Evolutionary conservation across 768 basidiomycete genomes (phyloP).

Genomic region (Mycena kentingensis): DNA sequence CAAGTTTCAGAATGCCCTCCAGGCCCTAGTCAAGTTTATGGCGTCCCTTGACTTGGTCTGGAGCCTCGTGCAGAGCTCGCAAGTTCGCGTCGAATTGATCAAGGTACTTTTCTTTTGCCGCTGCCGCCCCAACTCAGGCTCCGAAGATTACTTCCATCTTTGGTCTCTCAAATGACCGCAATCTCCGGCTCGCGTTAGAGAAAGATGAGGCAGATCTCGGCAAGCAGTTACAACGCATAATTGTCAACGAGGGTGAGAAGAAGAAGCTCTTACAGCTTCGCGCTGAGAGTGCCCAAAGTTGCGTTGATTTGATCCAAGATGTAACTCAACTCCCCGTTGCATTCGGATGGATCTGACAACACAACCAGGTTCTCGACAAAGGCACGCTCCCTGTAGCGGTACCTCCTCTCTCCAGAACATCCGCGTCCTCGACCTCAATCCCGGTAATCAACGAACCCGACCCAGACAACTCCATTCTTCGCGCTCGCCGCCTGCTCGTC

Average conservation of each 20-base stretch:
- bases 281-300: conserved; percentile 22
- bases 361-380: conserved; percentile 21
- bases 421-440: neutral
- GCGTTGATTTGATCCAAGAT: conserved; percentile 25
- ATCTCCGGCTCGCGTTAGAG: conserved; percentile 19
- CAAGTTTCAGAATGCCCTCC: conserved; percentile 9
- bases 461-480: conserved; percentile 15
- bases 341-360: neutral
- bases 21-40: conserved; percentile 21
- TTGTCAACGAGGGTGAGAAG: conserved; percentile 12
- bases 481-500: conserved; percentile 28
- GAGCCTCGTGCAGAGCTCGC: conserved; percentile 22
- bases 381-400: conserved; percentile 1
- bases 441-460: too few relatives aligned
- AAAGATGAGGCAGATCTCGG: conserved; percentile 23
- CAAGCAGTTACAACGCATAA: conserved; percentile 5
- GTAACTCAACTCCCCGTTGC: neutral
- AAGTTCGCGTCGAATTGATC: conserved; percentile 22
- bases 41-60: conserved; percentile 23
- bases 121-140: neutral
- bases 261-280: conserved; percentile 18
- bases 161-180: conserved; percentile 16
- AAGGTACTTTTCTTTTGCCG: conserved; percentile 14
- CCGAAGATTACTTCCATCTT: conserved; percentile 14
- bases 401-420: neutral